Evolutionary conservation across 2,329 filamentous ascomycete species (phyloP), one percentile per base, ranked within the genome.

Genomic region (Microcyclosporella mali): DNA sequence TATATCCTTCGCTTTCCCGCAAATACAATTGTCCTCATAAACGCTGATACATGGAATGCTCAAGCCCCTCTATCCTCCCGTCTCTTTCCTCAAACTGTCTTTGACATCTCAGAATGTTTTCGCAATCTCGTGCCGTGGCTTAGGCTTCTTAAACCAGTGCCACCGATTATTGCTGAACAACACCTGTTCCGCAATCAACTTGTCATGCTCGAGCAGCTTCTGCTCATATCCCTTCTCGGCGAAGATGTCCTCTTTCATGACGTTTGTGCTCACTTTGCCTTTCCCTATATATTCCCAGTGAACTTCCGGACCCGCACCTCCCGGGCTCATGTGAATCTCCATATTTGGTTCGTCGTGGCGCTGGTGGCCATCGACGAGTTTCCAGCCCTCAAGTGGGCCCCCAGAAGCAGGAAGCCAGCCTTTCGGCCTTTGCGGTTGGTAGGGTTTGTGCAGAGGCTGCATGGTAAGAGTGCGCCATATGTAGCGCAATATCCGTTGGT

Each of bases 301-400:
- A 14, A 57, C 42, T n/a, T 52, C 41, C 9, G 21, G 21, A 18
- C 52, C 41, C 12, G 50, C 35, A 3, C 47, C 52, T 6, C 36
- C 52, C 1, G 51, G 44, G 27, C 35, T 48, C 48, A 54, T 55
- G 32, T 53, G 50, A 31, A 56, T 53, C 10, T 53, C 38, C 38
- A 39, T 43, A 33, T 56, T 57, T 4, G 55, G 48, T 15, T 49
- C 43, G 9, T 10, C 17, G 14, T 57, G 51, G 7, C 40, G 45
- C 12, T 45, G 40, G 38, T 61, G 57, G 1, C 56, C 59, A 37
- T 64, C 62, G 1, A 53, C 44, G 1, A 65, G 49, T 25, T 45
- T 45, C 62, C 62, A 65, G 16, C 55, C 55, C 12, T 56, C 35
- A 7, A 65, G 43, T 1, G 61, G 59, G 1, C 58, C 59, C 3